A percentile compares a stretch with the other conserved stretches of the same genome.
Evolutionary conservation across 2,329 filamentous ascomycete genomes (phyloP).

Genomic region (Westerdykella ornata): DNA sequence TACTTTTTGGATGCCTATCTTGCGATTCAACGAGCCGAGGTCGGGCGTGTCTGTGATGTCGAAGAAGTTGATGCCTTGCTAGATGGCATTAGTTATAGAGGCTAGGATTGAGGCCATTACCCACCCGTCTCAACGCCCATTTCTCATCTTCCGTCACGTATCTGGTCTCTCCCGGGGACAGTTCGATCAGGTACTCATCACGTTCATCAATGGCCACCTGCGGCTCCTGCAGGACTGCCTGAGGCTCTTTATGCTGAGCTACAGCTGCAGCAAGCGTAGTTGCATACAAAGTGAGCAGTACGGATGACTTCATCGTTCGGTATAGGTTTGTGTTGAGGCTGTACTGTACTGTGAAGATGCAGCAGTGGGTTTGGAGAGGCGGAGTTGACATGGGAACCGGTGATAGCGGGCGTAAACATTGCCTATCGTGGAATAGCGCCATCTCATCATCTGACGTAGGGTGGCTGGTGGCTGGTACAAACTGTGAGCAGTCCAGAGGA

Average conservation of each 20-base stretch:
- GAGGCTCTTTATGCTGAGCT: conserved; percentile 20
- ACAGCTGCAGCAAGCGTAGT: conserved; percentile 25
- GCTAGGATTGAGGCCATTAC: not conserved
- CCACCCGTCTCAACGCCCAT: conserved; percentile 78
- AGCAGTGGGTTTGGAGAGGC: conserved; percentile 4
- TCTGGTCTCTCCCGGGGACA: conserved; percentile 71
- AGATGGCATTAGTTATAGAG: conserved; percentile 17
- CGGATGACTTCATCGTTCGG: conserved; percentile 28
- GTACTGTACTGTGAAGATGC: too few species aligned
- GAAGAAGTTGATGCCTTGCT: conserved; percentile 86
- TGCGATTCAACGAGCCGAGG: conserved; percentile 47
- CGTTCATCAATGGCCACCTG: conserved; percentile 23
- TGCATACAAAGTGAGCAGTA: conserved; percentile 29
- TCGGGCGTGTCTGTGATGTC: conserved; percentile 76
- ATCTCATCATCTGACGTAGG: not conserved
- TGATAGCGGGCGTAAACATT: conserved; percentile 12
- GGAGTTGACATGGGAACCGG: conserved; percentile 22
- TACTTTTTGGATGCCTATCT: conserved; percentile 37
- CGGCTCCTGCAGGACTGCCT: conserved; percentile 26
- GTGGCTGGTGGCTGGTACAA: too few species aligned
- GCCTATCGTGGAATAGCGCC: not conserved
- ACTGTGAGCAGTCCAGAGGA: too few species aligned
- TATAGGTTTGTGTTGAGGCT: conserved; percentile 4
- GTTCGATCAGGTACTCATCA: conserved; percentile 60
- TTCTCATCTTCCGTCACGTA: conserved; percentile 95